Base-by-base conservation (phyloP, 805 yeast genomes). In the Osmozyma mogii region DNA sequence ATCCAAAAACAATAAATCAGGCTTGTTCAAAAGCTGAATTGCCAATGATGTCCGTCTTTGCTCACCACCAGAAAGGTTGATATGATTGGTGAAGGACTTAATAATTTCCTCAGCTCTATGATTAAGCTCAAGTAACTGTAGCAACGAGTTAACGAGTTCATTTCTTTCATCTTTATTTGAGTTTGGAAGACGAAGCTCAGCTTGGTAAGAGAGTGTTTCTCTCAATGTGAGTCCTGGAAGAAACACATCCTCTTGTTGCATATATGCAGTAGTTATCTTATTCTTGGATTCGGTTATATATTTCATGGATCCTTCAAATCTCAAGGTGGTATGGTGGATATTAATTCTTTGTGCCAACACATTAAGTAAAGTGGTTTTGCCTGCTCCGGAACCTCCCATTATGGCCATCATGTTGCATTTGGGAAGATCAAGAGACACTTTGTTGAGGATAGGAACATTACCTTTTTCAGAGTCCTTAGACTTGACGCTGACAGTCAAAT, bases 331-430 rank as follows among this genome's bases (percentile, higher is more conserved):
- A 9, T 67, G 56, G 7, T 58, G 49, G 0, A 63, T 41, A 29
- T 51, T 60, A 12, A 68, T 58, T 38, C 80, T 52, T 26, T 72
- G 68, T 0, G 84, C 75, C 27, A 80, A 49, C 0, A 74, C 72
- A 47, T 84, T 84, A 14, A 84, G 57, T 25, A 84, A 50, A 0
- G 95, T 82, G 0, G 95, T 84, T 46, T 85, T 84, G 3, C 94
- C 95, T 3, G 85, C 75, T 0, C 95, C 95, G 0, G 88, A 79
- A 0, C 94, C 89, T 3, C 95, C 95, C 60, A 85, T 69, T 7
- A 84, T 80, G 5, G 94, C 94, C 53, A 84, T 65, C 22, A 85
- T 53, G 7, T 78, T 61, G 11, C 84, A 82, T 9, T 70, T 50
- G 0, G 72, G 69, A 8, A 82, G 59, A 29, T 73, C 75, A 36